Conservation (phyloP, 2,329 filamentous ascomycete genomes). For the Rasamsonia emersonii region DNA sequence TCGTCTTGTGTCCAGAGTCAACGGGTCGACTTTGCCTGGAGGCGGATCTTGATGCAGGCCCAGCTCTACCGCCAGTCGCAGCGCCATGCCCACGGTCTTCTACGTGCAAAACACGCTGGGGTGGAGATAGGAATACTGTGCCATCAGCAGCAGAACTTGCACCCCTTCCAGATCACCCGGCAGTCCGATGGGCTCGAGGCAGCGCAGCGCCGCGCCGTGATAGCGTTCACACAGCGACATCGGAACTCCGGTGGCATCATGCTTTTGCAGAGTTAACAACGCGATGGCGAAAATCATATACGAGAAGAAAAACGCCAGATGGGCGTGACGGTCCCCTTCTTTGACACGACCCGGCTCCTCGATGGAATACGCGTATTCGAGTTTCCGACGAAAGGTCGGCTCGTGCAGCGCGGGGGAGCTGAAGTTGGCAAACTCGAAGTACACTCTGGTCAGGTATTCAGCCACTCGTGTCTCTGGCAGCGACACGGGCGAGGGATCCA, state of each 20-base stretch:
- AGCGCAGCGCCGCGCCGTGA: background rate
- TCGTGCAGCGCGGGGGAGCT: slow-evolving; percentile 1
- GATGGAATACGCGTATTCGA: background rate
- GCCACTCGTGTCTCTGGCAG: slow-evolving; percentile 1
- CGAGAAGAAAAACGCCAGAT: background rate
- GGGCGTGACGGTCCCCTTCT: background rate
- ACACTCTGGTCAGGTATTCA: background rate
- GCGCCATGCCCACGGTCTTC: background rate
- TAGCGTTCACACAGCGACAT: background rate
- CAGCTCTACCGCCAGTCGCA: slow-evolving; percentile 9
- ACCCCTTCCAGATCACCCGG: background rate
- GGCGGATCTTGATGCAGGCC: slow-evolving; percentile 8
- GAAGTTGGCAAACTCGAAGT: slow-evolving; percentile 2
- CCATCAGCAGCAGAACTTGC: background rate
- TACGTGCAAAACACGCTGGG: background rate
- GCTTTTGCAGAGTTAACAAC: background rate
- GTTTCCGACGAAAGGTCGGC: background rate
- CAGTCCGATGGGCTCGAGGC: background rate
- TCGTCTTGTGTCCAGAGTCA: background rate
- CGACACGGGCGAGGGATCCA: background rate
- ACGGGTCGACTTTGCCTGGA: slow-evolving; percentile 4
- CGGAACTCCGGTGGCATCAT: slow-evolving; percentile 2
- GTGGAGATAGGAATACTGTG: background rate
- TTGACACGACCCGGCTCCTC: background rate
- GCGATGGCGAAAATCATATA: slow-evolving; percentile 1